phyloP scores from a whole-genome alignment of 768 basidiomycete species.

The Termitomyces sp. region DNA sequence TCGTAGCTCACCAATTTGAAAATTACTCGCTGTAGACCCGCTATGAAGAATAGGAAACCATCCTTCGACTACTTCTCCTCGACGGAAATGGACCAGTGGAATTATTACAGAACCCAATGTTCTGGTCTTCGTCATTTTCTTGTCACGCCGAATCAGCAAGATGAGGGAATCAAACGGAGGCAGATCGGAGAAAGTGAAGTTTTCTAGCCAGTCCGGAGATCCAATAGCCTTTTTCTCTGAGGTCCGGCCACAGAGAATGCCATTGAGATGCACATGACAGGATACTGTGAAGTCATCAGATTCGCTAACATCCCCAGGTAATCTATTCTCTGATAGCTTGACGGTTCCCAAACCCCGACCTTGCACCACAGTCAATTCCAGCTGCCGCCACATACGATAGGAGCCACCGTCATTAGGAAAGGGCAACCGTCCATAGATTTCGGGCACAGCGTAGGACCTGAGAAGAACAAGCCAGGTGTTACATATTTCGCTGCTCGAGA shows the following conservation, averaged over 20 bases:
- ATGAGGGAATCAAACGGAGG: slow-evolving; percentile 74
- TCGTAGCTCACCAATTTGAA: slow-evolving; percentile 71
- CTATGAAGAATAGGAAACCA: slow-evolving; percentile 74
- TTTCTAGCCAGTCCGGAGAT: slow-evolving; percentile 80
- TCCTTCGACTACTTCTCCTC: slow-evolving; percentile 73
- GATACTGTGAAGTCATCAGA: slow-evolving; percentile 66
- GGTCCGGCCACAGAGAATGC: slow-evolving; percentile 64
- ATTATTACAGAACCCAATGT: slow-evolving; percentile 61
- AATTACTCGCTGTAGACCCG: slow-evolving; percentile 40
- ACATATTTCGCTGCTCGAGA: slow-evolving; percentile 55
- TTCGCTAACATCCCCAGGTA: slow-evolving; percentile 28
- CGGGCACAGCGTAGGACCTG: slow-evolving; percentile 75
- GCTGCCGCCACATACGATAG: slow-evolving; percentile 85
- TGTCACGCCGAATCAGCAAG: slow-evolving; percentile 66
- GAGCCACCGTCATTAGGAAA: slow-evolving; percentile 61
- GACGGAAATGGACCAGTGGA: slow-evolving; percentile 62
- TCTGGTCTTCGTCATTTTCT: slow-evolving; percentile 50
- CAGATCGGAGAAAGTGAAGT: slow-evolving; percentile 66
- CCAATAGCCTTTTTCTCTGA: slow-evolving; percentile 64
- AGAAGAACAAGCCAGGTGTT: slow-evolving; percentile 78
- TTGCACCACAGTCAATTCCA: slow-evolving; percentile 68
- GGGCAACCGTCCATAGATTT: slow-evolving; percentile 64
- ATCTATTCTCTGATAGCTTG: slow-evolving; percentile 30
- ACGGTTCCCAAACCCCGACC: slow-evolving; percentile 65
- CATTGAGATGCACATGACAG: slow-evolving; percentile 75